Conservation (phyloP, 495 filamentous ascomycete genomes). For the Penicillium mononematosum region DNA sequence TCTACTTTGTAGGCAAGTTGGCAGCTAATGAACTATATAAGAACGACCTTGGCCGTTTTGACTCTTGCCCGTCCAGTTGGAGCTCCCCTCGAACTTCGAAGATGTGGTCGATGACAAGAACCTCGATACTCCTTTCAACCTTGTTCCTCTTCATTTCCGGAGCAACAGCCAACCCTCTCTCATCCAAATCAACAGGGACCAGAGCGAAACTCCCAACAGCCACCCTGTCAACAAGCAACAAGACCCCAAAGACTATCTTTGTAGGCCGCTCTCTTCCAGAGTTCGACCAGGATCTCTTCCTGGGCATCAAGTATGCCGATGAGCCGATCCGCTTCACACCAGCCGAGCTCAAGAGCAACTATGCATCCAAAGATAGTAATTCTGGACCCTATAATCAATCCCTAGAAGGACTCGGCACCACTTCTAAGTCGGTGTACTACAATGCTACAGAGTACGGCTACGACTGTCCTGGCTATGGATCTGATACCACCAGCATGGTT, state of each 20-base stretch:
- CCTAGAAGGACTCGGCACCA: background rate
- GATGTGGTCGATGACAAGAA: background rate
- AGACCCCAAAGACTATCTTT: constrained; percentile 22
- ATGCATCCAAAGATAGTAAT: constrained; percentile 26
- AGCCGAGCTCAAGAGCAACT: constrained; percentile 26
- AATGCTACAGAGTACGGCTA: constrained; percentile 39
- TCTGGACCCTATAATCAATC: constrained; percentile 18
- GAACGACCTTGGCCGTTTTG: background rate
- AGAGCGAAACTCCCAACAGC: constrained; percentile 12
- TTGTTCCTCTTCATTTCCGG: constrained; percentile 6
- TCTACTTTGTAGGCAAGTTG: too few species aligned
- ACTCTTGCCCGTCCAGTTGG: background rate
- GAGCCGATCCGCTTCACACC: constrained; percentile 34
- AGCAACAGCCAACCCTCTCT: constrained; percentile 8
- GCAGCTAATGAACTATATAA: background rate
- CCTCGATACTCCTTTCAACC: background rate
- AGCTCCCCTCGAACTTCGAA: background rate
- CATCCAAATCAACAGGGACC: background rate
- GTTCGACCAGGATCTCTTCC: constrained; percentile 35
- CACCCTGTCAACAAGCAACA: constrained; percentile 16
- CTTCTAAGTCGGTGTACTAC: constrained; percentile 20
- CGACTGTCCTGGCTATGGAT: constrained; percentile 40
- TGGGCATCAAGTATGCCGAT: constrained; percentile 39
- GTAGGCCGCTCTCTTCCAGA: constrained; percentile 32
- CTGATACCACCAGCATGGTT: constrained; percentile 29